phyloP scores from a whole-genome alignment of 257 asterid genomes.

The Ocimum tenuiflorum region DNA sequence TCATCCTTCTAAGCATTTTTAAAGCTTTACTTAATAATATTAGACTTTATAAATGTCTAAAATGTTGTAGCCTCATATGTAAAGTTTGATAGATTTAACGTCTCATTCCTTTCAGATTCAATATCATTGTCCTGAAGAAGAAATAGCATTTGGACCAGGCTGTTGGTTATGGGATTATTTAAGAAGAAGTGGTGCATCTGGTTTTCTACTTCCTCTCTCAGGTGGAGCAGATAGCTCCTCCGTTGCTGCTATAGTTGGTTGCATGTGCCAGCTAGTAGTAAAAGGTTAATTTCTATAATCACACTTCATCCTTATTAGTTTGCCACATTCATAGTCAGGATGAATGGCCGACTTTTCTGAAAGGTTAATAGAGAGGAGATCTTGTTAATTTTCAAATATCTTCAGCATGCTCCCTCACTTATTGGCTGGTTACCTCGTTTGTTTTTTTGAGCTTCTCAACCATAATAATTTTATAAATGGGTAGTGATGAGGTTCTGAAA shows the following conservation, averaged over 20 bases:
- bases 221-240: slow-evolving; percentile 98
- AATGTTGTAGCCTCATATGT: not conserved
- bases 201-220: slow-evolving; percentile 93
- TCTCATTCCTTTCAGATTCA: slow-evolving; percentile 46
- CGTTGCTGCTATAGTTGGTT: slow-evolving; percentile 95
- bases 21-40: not conserved
- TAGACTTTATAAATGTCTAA: not conserved
- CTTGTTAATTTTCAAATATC: not conserved
- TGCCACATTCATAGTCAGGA: not conserved
- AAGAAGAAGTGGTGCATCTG: slow-evolving; percentile 95
- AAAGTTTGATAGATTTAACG: not conserved
- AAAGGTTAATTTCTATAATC: slow-evolving; percentile 44
- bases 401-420: not conserved
- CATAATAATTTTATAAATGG: not conserved
- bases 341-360: not conserved
- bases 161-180: slow-evolving; percentile 98
- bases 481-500: not conserved
- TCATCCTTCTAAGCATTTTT: not conserved
- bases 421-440: not conserved
- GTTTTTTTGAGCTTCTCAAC: not conserved
- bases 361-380: not conserved
- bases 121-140: slow-evolving; percentile 91
- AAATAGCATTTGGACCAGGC: slow-evolving; percentile 91
- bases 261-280: slow-evolving; percentile 93
- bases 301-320: not conserved